Percentiles rank a stretch among this genome's conserved stretches.
Evolutionary conservation across 2,329 filamentous ascomycete species (phyloP).

Genomic region (Penicillium fuscoglaucum): DNA sequence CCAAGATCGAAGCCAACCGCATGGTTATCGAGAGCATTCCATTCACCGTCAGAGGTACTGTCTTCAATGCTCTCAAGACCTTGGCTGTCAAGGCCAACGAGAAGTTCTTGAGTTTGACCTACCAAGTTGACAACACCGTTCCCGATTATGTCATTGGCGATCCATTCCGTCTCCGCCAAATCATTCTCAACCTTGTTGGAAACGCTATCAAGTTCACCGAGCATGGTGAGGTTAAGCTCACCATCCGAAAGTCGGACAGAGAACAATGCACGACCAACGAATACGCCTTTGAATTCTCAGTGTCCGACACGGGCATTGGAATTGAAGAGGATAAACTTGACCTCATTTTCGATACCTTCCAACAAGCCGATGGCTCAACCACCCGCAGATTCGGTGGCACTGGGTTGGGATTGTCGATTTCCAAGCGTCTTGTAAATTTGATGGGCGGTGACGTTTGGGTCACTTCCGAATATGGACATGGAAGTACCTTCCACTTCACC

Average conservation of each 20-base stretch:
- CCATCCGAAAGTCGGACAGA: constrained; percentile 72
- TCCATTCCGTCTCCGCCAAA: constrained; percentile 92
- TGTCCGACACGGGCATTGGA: constrained; percentile 94
- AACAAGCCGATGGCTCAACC: constrained; percentile 95
- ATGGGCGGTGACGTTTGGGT: constrained; percentile 98
- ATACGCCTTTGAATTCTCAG: constrained; percentile 93
- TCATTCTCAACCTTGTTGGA: constrained; percentile 94
- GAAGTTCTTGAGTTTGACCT: constrained; percentile 87
- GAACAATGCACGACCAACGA: constrained; percentile 69
- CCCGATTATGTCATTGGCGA: constrained; percentile 95
- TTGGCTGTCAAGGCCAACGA: constrained; percentile 97
- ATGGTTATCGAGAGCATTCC: constrained; percentile 99
- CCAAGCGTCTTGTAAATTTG: constrained; percentile 87
- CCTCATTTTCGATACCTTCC: constrained; percentile 98
- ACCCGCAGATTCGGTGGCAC: constrained; percentile 95
- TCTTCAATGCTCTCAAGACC: constrained; percentile 96
- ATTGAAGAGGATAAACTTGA: constrained; percentile 94
- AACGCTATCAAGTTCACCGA: constrained; percentile 99
- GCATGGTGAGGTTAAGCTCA: constrained; percentile 90
- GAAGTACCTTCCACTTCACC: constrained; percentile 95
- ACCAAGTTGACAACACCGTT: constrained; percentile 88
- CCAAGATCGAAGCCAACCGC: constrained; percentile 84
- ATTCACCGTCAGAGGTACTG: constrained; percentile 88
- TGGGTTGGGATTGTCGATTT: constrained; percentile 90
- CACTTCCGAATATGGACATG: constrained; percentile 84